Conservation (phyloP, 305 asterid genomes). For the Andrographis paniculata region DNA sequence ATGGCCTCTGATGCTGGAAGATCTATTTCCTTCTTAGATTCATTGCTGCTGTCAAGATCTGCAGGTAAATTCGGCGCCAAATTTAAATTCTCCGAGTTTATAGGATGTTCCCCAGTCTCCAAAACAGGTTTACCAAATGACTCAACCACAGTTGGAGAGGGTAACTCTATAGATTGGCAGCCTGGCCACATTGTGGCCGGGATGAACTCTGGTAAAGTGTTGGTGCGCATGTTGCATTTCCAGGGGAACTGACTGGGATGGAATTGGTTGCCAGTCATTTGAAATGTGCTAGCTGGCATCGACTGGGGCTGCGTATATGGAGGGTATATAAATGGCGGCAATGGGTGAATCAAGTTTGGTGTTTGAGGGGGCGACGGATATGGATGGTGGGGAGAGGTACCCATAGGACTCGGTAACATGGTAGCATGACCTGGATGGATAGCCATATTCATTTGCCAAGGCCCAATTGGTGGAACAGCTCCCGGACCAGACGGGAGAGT, state of each 20-base stretch:
- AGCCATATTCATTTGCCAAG: constrained; percentile 89
- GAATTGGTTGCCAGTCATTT: constrained; percentile 51
- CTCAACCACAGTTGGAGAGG: constrained; percentile 62
- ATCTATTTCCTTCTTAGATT: constrained; percentile 46
- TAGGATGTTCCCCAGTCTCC: constrained; percentile 37
- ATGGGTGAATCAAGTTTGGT: constrained; percentile 78
- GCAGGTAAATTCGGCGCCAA: constrained; percentile 43
- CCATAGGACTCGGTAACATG: constrained; percentile 59
- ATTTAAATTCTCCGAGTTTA: constrained; percentile 39
- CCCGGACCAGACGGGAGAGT: constrained; percentile 59
- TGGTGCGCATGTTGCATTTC: constrained; percentile 62
- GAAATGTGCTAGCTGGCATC: constrained; percentile 55
- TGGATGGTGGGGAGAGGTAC: constrained; percentile 77
- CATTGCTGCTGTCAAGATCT: constrained; percentile 56
- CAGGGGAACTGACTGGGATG: constrained; percentile 77
- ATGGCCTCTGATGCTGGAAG: constrained; percentile 52
- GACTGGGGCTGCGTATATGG: constrained; percentile 71
- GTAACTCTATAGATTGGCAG: constrained; percentile 62
- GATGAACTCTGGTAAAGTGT: constrained; percentile 51
- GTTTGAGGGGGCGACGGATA: constrained; percentile 92
- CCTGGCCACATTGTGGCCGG: constrained; percentile 73
- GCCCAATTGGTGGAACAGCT: constrained; percentile 50
- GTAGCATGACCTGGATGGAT: constrained; percentile 80
- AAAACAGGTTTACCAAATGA: constrained; percentile 34
- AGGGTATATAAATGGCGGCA: constrained; percentile 91